These are phyloP conservation scores for Mycena leptocephala DNA, from an alignment of 768 basidiomycete species.

Conservation along the genomic window DNA sequence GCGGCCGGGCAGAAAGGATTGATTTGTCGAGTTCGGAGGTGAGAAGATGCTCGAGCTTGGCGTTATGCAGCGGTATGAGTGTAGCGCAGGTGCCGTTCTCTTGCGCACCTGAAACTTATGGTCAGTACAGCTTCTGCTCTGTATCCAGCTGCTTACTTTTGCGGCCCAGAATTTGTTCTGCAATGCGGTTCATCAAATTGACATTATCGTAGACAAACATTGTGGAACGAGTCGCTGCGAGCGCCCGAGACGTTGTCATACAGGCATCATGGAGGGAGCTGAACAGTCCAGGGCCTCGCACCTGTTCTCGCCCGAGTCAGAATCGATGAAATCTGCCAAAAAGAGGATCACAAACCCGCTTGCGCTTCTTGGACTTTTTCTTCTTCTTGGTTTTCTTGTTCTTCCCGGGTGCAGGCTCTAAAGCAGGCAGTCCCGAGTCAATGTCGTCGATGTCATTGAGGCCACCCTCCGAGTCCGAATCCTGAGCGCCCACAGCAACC, in stretches of 20 bases:
- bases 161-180: slow-evolving; percentile 4
- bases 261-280: background rate
- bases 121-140: background rate
- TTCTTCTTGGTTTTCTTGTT: background rate
- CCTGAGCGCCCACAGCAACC: too few relatives aligned
- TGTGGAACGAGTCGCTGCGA: background rate
- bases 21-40: slow-evolving; percentile 29
- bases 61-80: slow-evolving; percentile 33
- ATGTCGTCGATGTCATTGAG: too few relatives aligned
- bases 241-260: background rate
- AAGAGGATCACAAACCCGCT: too few relatives aligned
- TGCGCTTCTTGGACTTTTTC: background rate
- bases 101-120: slow-evolving; percentile 33
- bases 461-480: too few relatives aligned
- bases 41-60: slow-evolving; percentile 36
- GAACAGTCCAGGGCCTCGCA: background rate
- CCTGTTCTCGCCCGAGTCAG: too few relatives aligned
- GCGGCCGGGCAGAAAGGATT: slow-evolving; percentile 33
- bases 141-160: background rate
- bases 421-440: too few relatives aligned
- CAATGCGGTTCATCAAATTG: background rate
- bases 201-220: background rate
- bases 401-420: too few relatives aligned
- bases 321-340: too few relatives aligned
- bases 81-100: slow-evolving; percentile 51